These are phyloP conservation scores for Sorghum bicolor DNA, from an alignment of 176 grass and related monocot genomes.

Conservation along the genomic window DNA sequence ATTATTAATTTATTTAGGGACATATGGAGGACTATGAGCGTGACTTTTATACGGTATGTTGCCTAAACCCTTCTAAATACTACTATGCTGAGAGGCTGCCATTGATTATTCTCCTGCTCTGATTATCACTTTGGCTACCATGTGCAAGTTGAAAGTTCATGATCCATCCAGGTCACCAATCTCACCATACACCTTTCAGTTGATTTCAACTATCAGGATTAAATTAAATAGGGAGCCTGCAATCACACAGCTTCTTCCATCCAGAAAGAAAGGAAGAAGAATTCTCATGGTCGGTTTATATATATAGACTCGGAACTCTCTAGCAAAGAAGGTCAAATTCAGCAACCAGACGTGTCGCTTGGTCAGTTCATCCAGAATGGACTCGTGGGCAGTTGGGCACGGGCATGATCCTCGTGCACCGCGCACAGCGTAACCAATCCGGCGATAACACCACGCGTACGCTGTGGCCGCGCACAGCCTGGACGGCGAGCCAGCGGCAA, in stretches of 20 bases:
- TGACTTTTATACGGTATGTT: too few relatives aligned
- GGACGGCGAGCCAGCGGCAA: not conserved
- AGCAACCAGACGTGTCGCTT: not conserved
- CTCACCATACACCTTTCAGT: not conserved
- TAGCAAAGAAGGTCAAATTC: not conserved
- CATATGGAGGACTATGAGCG: too few relatives aligned
- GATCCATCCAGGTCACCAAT: not conserved
- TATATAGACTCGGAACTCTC: not conserved
- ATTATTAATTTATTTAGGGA: too few relatives aligned
- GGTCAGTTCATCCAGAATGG: not conserved
- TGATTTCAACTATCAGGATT: not conserved
- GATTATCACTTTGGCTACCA: not conserved
- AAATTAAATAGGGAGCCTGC: too few relatives aligned
- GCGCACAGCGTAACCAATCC: slow-evolving; percentile 2
- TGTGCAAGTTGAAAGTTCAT: not conserved
- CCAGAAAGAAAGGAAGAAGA: not conserved
- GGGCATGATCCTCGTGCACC: not conserved
- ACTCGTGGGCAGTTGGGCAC: not conserved
- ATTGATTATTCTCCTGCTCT: not conserved
- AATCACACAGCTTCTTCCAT: not conserved
- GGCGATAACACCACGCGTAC: not conserved
- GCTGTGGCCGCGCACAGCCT: slow-evolving; percentile 9
- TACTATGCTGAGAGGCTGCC: not conserved
- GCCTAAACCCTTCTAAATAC: too few relatives aligned
- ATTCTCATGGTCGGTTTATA: not conserved